Conservation (phyloP, 768 basidiomycete genomes). For the Boletus rubropictus region DNA sequence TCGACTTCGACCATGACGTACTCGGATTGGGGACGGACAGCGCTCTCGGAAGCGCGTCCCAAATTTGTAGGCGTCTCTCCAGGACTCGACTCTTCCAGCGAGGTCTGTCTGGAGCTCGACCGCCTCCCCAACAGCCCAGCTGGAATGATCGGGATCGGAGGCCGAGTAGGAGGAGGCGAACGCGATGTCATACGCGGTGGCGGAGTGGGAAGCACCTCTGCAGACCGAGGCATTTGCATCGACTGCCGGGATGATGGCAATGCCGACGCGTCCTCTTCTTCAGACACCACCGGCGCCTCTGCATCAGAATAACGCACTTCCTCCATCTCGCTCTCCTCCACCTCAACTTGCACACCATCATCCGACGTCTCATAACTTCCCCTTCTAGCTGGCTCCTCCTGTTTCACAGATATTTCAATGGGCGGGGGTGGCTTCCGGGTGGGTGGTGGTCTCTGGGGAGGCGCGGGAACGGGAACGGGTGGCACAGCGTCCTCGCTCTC, state of each 20-base stretch:
- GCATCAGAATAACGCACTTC: constrained; percentile 58
- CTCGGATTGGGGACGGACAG: constrained; percentile 36
- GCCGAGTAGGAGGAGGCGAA: constrained; percentile 33
- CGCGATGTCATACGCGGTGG: constrained; percentile 38
- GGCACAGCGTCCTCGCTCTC: constrained; percentile 23
- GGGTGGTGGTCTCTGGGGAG: constrained; percentile 21
- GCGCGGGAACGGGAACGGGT: constrained; percentile 31
- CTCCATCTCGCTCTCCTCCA: constrained; percentile 69
- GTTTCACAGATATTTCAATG: constrained; percentile 2
- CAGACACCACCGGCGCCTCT: constrained; percentile 23
- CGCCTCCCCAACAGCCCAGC: constrained; percentile 31
- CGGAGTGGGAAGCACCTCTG: constrained; percentile 38
- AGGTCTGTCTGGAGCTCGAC: constrained; percentile 36
- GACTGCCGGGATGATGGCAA: constrained; percentile 48
- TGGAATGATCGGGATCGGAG: constrained; percentile 34
- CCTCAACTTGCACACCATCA: constrained; percentile 60
- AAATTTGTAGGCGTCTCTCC: constrained; percentile 6
- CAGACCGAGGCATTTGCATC: constrained; percentile 18
- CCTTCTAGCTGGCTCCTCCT: constrained; percentile 32
- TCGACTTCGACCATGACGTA: constrained; percentile 62
- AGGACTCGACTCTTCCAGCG: constrained; percentile 27
- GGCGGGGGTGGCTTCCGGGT: constrained; percentile 27
- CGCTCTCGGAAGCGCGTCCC: background rate
- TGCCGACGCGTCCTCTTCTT: constrained; percentile 42
- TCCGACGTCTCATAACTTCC: constrained; percentile 44